Base-by-base conservation (phyloP, 495 filamentous ascomycete genomes). In the Aspergillus sparsus region DNA sequence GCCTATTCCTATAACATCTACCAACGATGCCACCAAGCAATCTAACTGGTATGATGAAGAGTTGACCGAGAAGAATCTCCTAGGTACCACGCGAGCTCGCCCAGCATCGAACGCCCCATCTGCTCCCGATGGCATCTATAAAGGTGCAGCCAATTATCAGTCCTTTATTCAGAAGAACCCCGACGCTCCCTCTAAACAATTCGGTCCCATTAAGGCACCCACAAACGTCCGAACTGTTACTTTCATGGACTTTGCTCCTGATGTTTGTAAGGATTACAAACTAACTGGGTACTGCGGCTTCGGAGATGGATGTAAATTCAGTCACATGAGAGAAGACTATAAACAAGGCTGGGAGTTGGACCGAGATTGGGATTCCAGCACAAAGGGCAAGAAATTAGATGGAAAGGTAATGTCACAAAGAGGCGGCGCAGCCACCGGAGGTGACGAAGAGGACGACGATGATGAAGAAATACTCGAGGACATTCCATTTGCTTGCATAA, bases 261-360 rank as follows among this genome's bases (percentile, higher is more conserved):
- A 97, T 66, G 90, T 96, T 12, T 98, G 94, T 71, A 98, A 97
- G 72, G 94, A 98, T 71, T 96, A 91, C 71, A 95, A 95, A 62
- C 83, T 90, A 63, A 96, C 91, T 0, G 92, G 92, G 3, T 76
- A 62, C 27, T 59, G 58, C 34, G 57, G 58, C 9, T 60, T 58
- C 32, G 58, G 55, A 5, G 58, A 61, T 53, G 53, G 52, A 2
- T 65, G 58, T 49, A 63, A 93, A 69, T 98, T 90, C 74, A 71
- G 93, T 2, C 93, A 98, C 67, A 84, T 85, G 1, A 82, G 95
- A 10, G 90, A 95, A 64, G 90, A 94, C 71, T 93, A 95, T 68
- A 89, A 91, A 49, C 88, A 91, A 73, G 94, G 94, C 2, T 98
- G 95, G 95, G 90, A 98, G 67, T 77, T 98, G 10, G 94, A 98